Conservation (phyloP, 164 flowering plant genomes). For the Santalum album region DNA sequence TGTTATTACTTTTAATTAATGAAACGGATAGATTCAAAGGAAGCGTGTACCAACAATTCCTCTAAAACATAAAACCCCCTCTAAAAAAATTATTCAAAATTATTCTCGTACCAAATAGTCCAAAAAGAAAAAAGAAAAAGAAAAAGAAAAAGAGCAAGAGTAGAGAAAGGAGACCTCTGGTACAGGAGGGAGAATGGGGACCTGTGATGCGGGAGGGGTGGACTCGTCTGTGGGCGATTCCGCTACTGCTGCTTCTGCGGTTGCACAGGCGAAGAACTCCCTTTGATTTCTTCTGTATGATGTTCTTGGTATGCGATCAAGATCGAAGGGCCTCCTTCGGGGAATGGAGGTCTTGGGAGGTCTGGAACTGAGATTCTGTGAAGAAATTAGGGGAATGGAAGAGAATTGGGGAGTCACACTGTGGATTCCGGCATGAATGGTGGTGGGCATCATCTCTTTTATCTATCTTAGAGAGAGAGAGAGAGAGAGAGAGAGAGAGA, state of each 20-base stretch:
- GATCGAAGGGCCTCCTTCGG: background rate
- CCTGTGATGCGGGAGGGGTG: background rate
- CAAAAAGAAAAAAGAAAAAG: background rate
- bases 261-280: background rate
- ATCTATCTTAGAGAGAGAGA: slow-evolving; percentile 3
- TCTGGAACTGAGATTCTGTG: slow-evolving; percentile 8
- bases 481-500: background rate
- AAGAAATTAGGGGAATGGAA: slow-evolving; percentile 14
- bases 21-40: too few species aligned
- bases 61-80: too few species aligned
- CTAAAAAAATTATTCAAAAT: too few species aligned
- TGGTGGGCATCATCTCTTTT: slow-evolving; percentile 23
- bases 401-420: slow-evolving; percentile 9
- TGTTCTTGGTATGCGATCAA: too few species aligned
- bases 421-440: slow-evolving; percentile 17
- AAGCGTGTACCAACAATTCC: too few species aligned
- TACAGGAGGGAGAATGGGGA: slow-evolving; percentile 1
- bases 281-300: slow-evolving; percentile 3
- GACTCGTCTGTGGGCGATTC: background rate
- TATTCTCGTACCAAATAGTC: too few species aligned
- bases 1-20: too few species aligned
- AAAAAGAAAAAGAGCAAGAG: background rate
- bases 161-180: background rate
- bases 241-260: background rate
- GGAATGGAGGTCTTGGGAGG: slow-evolving; percentile 1